Percentiles rank a stretch among this genome's conserved stretches.
Conservation (phyloP, 78 protist species). For the Cavenderia fasciculata region DNA sequence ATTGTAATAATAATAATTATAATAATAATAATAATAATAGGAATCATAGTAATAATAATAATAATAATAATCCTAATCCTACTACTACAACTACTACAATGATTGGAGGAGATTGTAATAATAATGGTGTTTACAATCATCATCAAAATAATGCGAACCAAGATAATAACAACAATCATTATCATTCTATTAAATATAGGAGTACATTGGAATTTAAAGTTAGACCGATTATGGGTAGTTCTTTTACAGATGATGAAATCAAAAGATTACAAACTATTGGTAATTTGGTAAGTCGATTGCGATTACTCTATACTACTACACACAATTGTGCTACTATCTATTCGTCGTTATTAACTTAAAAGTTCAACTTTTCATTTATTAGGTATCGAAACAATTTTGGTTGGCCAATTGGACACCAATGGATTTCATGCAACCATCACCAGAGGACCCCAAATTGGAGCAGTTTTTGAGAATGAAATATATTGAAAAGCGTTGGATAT, state of each 20-base stretch:
- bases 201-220: constrained; percentile 52
- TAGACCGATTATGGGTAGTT: constrained; percentile 54
- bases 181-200: too few species aligned
- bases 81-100: too few species aligned
- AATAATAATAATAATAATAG: too few species aligned
- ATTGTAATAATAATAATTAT: too few species aligned
- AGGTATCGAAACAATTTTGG: constrained; percentile 77
- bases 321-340: background rate
- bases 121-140: too few species aligned
- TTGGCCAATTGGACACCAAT: constrained; percentile 57
- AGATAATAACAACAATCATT: too few species aligned
- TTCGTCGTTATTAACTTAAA: too few species aligned
- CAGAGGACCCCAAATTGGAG: constrained; percentile 62
- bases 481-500: constrained; percentile 70
- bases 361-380: background rate
- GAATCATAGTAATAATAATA: too few species aligned
- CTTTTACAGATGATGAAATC: constrained; percentile 66
- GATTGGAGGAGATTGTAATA: too few species aligned
- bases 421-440: constrained; percentile 50
- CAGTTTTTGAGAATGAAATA: constrained; percentile 50
- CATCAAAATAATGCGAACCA: too few species aligned
- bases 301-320: too few species aligned
- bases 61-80: too few species aligned
- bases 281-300: constrained; percentile 44
- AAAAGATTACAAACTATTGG: constrained; percentile 64